Conservation (phyloP, 139 green algal species). For the Micromonas commoda region DNA sequence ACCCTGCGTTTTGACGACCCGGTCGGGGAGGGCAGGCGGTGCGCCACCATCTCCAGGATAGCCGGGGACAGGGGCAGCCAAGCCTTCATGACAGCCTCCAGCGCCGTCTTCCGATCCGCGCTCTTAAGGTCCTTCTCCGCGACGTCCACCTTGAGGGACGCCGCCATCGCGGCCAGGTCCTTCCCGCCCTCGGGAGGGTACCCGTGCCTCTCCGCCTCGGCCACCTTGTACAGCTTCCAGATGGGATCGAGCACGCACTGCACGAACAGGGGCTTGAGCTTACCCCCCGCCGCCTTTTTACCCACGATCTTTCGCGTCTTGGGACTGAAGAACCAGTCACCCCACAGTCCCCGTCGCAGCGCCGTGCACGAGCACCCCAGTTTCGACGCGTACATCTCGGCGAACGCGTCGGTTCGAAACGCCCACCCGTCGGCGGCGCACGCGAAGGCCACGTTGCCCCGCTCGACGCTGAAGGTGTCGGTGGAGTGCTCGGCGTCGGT, state of each 20-base stretch:
- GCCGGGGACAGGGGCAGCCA: slow-evolving; percentile 84
- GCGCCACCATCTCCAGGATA: slow-evolving; percentile 76
- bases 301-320: slow-evolving; percentile 84
- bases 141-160: slow-evolving; percentile 56
- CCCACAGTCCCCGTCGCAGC: slow-evolving; percentile 72
- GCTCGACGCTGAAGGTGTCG: slow-evolving; percentile 53
- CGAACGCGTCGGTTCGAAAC: slow-evolving; percentile 58
- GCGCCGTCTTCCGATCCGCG: slow-evolving; percentile 49
- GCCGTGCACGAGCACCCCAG: slow-evolving; percentile 61
- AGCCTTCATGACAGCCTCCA: slow-evolving; percentile 66
- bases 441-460: slow-evolving; percentile 92
- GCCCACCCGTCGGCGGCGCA: slow-evolving; percentile 73
- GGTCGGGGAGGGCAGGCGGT: slow-evolving; percentile 59
- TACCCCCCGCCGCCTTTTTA: slow-evolving; percentile 46
- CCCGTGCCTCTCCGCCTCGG: slow-evolving; percentile 7
- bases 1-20: slow-evolving; percentile 22
- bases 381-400: slow-evolving; percentile 72
- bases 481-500: not conserved
- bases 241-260: slow-evolving; percentile 77
- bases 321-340: slow-evolving; percentile 70
- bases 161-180: slow-evolving; percentile 44
- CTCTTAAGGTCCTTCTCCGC: slow-evolving; percentile 43
- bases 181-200: slow-evolving; percentile 19
- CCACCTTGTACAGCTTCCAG: slow-evolving; percentile 44
- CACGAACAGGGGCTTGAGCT: slow-evolving; percentile 87